phyloP scores from a whole-genome alignment of 2,329 filamentous ascomycete species.

The Cladosporium halotolerans region DNA sequence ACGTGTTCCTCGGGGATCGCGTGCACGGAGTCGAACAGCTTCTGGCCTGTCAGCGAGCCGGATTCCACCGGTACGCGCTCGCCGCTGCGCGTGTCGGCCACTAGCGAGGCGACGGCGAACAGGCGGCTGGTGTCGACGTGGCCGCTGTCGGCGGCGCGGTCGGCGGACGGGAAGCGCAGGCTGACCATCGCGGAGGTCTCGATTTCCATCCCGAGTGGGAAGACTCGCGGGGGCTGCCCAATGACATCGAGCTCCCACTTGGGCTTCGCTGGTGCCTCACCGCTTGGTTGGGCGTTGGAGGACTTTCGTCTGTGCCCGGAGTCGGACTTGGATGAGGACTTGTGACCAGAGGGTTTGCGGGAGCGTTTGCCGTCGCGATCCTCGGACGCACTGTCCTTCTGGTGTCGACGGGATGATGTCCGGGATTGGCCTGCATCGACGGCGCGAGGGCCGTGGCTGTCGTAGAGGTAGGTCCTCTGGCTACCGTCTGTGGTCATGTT shows the following conservation, averaged over 20 bases:
- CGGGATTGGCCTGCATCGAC: conserved; percentile 19
- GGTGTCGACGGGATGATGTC: conserved; percentile 2
- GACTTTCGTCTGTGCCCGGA: conserved; percentile 21
- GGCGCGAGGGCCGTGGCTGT: conserved; percentile 24
- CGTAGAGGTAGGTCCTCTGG: conserved; percentile 21
- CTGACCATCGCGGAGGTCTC: conserved; percentile 28
- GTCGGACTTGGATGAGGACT: conserved; percentile 23
- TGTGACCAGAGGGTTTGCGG: conserved; percentile 12
- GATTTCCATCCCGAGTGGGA: conserved; percentile 24
- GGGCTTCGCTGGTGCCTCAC: conserved; percentile 17
- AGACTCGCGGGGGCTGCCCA: conserved; percentile 22
- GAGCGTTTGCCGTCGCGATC: conserved; percentile 9
- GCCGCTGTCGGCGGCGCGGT: conserved; percentile 17
- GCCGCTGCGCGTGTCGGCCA: conserved; percentile 24
- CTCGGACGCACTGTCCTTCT: conserved; percentile 4
- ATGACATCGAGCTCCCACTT: conserved; percentile 29
- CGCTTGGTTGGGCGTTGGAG: conserved; percentile 13
- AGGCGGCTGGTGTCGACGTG: conserved; percentile 24
- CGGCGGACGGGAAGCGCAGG: conserved; percentile 20
- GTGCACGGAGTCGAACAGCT: conserved; percentile 30
- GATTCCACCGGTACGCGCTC: conserved; percentile 24
- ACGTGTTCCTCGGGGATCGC: conserved; percentile 23
- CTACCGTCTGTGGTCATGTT: conserved; percentile 6
- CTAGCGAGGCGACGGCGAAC: conserved; percentile 26
- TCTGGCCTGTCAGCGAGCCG: conserved; percentile 26